Evolutionary conservation across 164 flowering plant genomes (phyloP).

Genomic region (Amborella trichopoda): DNA sequence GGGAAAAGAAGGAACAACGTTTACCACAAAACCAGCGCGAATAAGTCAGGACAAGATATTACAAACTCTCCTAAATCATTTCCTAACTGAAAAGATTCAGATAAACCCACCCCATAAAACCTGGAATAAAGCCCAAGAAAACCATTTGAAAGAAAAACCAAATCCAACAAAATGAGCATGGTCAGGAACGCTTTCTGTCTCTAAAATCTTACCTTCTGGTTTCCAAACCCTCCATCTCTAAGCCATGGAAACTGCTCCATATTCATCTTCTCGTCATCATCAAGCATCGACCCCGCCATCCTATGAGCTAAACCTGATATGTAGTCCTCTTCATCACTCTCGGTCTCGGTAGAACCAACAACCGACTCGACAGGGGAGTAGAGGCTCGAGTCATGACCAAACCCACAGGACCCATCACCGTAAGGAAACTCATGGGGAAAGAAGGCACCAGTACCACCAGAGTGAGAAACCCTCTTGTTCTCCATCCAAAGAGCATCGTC

Average conservation of each 20-base stretch:
- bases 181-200: not conserved
- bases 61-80: too few species aligned
- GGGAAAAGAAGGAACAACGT: too few species aligned
- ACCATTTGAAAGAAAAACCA: not conserved
- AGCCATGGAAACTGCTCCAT: not conserved
- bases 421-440: conserved; percentile 44
- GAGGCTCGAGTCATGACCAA: too few species aligned
- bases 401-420: conserved; percentile 23
- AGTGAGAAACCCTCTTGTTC: conserved; percentile 2
- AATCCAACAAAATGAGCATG: not conserved
- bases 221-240: conserved; percentile 13
- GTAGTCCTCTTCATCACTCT: conserved; percentile 26
- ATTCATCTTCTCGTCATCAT: conserved; percentile 20
- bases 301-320: conserved; percentile 35
- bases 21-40: too few species aligned
- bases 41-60: too few species aligned
- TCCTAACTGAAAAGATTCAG: not conserved
- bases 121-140: not conserved
- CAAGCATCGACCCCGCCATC: conserved; percentile 39
- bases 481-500: conserved; percentile 36
- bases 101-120: not conserved
- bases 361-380: conserved; percentile 25
- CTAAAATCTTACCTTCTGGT: conserved; percentile 25
- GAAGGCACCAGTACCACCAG: conserved; percentile 1
- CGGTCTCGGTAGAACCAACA: conserved; percentile 19